Base-by-base conservation (phyloP, 495 filamentous ascomycete species). In the Aspergillus homomorphus region DNA sequence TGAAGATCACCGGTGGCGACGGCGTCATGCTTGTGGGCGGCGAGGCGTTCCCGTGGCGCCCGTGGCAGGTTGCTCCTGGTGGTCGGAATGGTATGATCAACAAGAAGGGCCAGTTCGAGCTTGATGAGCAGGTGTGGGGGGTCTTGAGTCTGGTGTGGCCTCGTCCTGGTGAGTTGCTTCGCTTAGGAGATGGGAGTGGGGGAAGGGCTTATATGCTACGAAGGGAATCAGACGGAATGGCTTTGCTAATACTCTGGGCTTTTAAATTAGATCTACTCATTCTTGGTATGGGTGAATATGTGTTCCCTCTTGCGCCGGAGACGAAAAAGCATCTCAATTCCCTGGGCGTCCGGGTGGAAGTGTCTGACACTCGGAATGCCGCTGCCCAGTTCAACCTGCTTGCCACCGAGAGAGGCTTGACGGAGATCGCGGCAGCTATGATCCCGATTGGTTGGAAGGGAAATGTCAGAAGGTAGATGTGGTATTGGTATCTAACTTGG, bases 351-450 rank as follows among this genome's bases (percentile, higher is more conserved):
- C 80, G 90, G 58, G 76, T 98, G 24, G 94, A 99, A 65, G 81
- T 97, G 14, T 82, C 90, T 69, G 94, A 97, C 77, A 99, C 94
- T 38, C 78, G 91, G 57, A 97, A 97, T 76, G 94, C 94, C 20
- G 92, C 92, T 18, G 87, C 91, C 54, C 91, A 92, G 77, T 96
- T 89, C 66, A 96, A 96, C 68, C 63, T 96, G 62, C 74, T 96
- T 48, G 90, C 88, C 44, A 95, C 90, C 46, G 91, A 96, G 76
- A 78, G 91, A 49, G 89, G 90, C 21, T 83, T 92, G 12, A 73
- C 78, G 19, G 84, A 89, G 69, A 86, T 98, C 51, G 94, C 91
- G 30, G 94, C 91, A 10, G 94, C 93, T 15, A 69, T 98, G 78
- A 80, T 98, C 67, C 92, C 92, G 1, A 80, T 95, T 45, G 91